Conservation (phyloP, 2,329 filamentous ascomycete genomes). For the Diaporthe amygdali region DNA sequence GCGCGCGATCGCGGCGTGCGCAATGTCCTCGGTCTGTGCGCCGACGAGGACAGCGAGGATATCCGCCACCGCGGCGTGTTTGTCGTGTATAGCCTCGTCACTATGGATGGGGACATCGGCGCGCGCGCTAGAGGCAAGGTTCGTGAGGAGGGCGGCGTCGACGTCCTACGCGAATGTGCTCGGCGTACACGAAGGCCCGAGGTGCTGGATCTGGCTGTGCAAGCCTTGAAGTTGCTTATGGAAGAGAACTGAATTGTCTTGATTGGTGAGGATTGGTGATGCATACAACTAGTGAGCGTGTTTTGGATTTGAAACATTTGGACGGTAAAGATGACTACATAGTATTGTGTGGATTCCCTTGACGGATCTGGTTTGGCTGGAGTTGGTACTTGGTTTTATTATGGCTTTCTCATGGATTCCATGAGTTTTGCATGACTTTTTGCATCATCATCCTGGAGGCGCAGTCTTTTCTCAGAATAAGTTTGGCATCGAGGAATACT, state of each 20-base stretch:
- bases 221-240: conserved; percentile 73
- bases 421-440: neutral
- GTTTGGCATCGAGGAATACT: neutral
- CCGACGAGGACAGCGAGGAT: conserved; percentile 69
- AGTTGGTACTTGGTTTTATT: neutral
- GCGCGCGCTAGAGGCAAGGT: conserved; percentile 64
- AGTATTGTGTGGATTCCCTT: neutral
- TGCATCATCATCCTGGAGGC: too few relatives aligned
- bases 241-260: conserved; percentile 36
- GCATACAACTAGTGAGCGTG: conserved; percentile 6
- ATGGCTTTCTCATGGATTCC: too few relatives aligned
- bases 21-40: conserved; percentile 81
- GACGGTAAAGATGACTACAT: neutral
- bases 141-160: conserved; percentile 66
- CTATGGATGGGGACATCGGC: conserved; percentile 69
- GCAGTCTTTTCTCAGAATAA: too few relatives aligned
- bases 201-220: conserved; percentile 73
- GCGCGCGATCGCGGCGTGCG: conserved; percentile 74
- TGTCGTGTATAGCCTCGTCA: conserved; percentile 74
- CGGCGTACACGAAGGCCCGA: conserved; percentile 72
- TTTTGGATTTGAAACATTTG: neutral
- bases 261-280: neutral
- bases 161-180: conserved; percentile 71
- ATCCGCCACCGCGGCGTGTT: conserved; percentile 77
- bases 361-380: neutral